These are phyloP conservation scores for Cystobasidiaceae sp. DNA, from an alignment of 1,284 basidiomycete species.

Conservation along the genomic window DNA sequence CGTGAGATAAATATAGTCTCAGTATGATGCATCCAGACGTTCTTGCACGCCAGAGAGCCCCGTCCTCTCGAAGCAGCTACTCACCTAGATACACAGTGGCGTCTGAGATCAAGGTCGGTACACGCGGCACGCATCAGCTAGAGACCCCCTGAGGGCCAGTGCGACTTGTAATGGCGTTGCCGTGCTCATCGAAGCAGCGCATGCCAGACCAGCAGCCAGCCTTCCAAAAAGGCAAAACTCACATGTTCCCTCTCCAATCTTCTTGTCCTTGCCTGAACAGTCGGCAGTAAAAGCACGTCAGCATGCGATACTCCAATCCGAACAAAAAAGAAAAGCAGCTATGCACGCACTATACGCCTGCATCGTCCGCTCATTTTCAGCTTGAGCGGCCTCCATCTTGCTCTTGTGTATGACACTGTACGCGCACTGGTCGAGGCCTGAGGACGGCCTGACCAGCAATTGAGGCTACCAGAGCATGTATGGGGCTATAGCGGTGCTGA, in stretches of 20 bases:
- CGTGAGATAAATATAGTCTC: background rate
- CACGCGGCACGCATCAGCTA: background rate
- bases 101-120: constrained; percentile 60
- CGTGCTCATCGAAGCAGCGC: background rate
- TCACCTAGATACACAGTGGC: constrained; percentile 91
- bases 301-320: background rate
- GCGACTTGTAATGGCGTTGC: too few species aligned
- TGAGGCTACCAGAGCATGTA: too few species aligned
- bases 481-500: too few species aligned
- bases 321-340: background rate
- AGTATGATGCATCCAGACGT: too few species aligned
- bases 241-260: constrained; percentile 35
- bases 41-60: too few species aligned
- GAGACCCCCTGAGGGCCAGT: too few species aligned
- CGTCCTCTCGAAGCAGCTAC: too few species aligned
- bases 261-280: constrained; percentile 38
- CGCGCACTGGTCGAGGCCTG: background rate
- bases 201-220: background rate
- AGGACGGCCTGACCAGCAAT: too few species aligned
- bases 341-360: constrained; percentile 33
- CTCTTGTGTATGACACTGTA: background rate
- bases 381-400: constrained; percentile 39
- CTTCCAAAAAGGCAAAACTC: background rate
- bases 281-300: background rate
- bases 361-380: constrained; percentile 36